Percentiles rank a stretch among this genome's conserved stretches.
These are phyloP conservation scores for Aspergillus ustus DNA, from an alignment of 2,329 filamentous ascomycete genomes.

Conservation along the genomic window DNA sequence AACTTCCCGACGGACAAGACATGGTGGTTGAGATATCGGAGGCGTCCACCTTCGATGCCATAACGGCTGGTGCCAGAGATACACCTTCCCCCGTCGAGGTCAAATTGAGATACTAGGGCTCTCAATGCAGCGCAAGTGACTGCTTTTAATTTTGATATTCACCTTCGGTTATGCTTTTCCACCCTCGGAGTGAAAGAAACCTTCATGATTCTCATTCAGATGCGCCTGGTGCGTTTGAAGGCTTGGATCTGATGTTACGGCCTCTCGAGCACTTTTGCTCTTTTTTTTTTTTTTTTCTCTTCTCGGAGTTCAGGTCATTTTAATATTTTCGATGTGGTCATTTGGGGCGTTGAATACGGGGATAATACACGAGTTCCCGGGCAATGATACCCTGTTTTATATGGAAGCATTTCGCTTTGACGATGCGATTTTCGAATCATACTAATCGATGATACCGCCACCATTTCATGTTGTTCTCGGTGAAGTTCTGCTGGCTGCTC, in stretches of 20 bases:
- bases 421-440: slow-evolving; percentile 25
- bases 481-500: slow-evolving; percentile 5
- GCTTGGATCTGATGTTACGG: slow-evolving; percentile 16
- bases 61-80: slow-evolving; percentile 16
- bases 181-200: slow-evolving; percentile 9
- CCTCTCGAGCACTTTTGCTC: slow-evolving; percentile 2
- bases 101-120: slow-evolving; percentile 57
- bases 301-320: slow-evolving; percentile 22
- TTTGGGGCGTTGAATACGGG: slow-evolving; percentile 41
- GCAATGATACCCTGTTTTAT: slow-evolving; percentile 46
- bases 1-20: slow-evolving; percentile 87
- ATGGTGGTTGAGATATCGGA: slow-evolving; percentile 76
- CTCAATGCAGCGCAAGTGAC: slow-evolving; percentile 15
- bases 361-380: slow-evolving; percentile 49
- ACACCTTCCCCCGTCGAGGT: slow-evolving; percentile 47
- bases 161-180: slow-evolving; percentile 14
- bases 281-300: slow-evolving; percentile 15
- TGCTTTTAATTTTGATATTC: slow-evolving; percentile 16
- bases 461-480: slow-evolving; percentile 15
- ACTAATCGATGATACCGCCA: slow-evolving; percentile 30
- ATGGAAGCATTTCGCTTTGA: slow-evolving; percentile 26
- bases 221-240: slow-evolving; percentile 28
- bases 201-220: neutral
- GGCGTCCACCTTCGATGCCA: slow-evolving; percentile 49
- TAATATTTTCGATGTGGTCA: slow-evolving; percentile 13